Evolutionary conservation across 73 alveolate genomes (phyloP), one percentile per base, ranked within the genome.

Genomic region (Uronychia binucleata): DNA sequence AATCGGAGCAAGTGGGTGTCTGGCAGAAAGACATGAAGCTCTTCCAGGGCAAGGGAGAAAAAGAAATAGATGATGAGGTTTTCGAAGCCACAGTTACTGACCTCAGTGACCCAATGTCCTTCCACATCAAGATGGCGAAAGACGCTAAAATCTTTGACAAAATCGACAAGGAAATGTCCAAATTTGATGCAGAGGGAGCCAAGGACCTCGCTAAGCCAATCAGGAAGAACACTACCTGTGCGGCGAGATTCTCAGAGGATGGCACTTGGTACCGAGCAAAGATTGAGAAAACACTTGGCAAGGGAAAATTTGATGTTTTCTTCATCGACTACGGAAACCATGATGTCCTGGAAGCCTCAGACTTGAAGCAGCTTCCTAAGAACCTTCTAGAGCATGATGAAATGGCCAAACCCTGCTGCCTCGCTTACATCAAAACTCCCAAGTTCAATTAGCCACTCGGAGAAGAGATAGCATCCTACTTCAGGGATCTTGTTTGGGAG

Each of bases 271-370:
- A 97, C 88, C 85, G 99, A 82, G 99, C 96, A 8, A 94, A 83
- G 78, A 81, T 97, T 0, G 94, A 94, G 74, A 93, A 93, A 88
- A 82, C 93, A 29, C 81, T 77, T 30, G 89, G 92, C 32, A 92
- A 96, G 77, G 93, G 93, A 46, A 88, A 90, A 59, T 96, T 81
- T 82, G 97, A 94, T 80, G 95, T 97, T 26, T 92, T 93, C 87
- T 97, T 97, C 81, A 89, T 97, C 57, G 99, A 97, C 87, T 97
- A 84, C 88, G 99, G 99, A 75, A 96, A 96, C 94, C 32, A 82
- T 11, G 98, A 97, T 79, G 90, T 75, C 25, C 96, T 94, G 30
- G 76, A 57, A 77, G 86, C 85, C 67, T 91, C 83, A 28, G 98
- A 97, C 80, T 81, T 97, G 85, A 96, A 95, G 92, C 90, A 95